These are phyloP conservation scores for Ogataea nitratoaversa DNA, from an alignment of 805 yeast genomes.

Conservation along the genomic window DNA sequence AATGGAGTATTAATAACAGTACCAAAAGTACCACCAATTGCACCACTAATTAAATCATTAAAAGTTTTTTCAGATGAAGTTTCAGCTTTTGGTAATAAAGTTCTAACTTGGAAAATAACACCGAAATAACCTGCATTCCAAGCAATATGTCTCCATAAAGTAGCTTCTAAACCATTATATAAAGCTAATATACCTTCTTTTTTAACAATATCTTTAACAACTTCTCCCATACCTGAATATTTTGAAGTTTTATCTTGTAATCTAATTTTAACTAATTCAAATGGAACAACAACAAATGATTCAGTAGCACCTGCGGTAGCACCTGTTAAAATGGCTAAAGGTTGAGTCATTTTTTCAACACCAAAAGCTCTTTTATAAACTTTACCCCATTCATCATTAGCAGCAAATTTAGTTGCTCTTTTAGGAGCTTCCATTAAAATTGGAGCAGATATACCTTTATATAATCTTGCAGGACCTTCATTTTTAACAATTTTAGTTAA, in stretches of 20 bases:
- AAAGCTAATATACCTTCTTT: slow-evolving; percentile 76
- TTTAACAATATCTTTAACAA: slow-evolving; percentile 64
- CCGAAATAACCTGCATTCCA: slow-evolving; percentile 99
- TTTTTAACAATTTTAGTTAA: slow-evolving; percentile 74
- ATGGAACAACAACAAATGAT: slow-evolving; percentile 95
- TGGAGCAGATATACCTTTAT: slow-evolving; percentile 94
- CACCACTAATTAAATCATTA: slow-evolving; percentile 87
- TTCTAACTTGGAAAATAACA: slow-evolving; percentile 81
- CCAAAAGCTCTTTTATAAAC: slow-evolving; percentile 72
- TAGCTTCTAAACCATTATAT: slow-evolving; percentile 94
- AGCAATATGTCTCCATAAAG: slow-evolving; percentile 91
- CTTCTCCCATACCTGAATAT: slow-evolving; percentile 82
- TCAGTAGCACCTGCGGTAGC: slow-evolving; percentile 99
- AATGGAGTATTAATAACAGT: slow-evolving; percentile 94
- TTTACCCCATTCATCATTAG: slow-evolving; percentile 95
- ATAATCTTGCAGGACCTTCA: slow-evolving; percentile 81
- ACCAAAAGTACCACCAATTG: slow-evolving; percentile 96
- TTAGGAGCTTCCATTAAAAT: slow-evolving; percentile 99
- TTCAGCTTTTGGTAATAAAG: slow-evolving; percentile 72
- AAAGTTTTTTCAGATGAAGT: slow-evolving; percentile 69
- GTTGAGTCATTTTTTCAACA: slow-evolving; percentile 65
- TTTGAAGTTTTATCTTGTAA: slow-evolving; percentile 83
- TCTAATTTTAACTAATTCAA: slow-evolving; percentile 92
- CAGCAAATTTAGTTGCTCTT: slow-evolving; percentile 97
- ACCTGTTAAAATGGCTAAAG: slow-evolving; percentile 86